Base-by-base conservation (phyloP, 352 stramenopile genomes). In the Pythium vanterpoolii region DNA sequence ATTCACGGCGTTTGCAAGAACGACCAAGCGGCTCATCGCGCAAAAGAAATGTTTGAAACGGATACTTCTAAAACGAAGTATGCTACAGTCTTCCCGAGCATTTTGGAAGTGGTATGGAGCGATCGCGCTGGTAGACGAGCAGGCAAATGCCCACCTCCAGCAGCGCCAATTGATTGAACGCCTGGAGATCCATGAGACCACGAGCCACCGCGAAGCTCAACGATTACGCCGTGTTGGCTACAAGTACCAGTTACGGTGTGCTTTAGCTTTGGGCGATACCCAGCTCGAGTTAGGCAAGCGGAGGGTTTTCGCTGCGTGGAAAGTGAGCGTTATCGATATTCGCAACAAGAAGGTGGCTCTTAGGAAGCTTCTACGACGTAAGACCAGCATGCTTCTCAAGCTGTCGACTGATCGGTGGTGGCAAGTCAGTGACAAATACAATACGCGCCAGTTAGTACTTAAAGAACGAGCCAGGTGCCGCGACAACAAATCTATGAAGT, bases 191-290 rank as follows among this genome's bases (percentile, higher is more conserved):
- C 61, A 42, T 21, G 60, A 69, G 6, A 16, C 5, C 23, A 33
- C n/a, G 21, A 72, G 42, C 23, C 47, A 51, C 1, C 44, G 59
- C 42, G 62, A 69, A 16, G 23, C 23, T 5, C 46, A 58, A n/a
- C 57, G 57, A 5, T 47, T 64, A 16, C 38, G 34, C 14, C 68
- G 68, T 6, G 60, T 64, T 18, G 62, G 43, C 13, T 72, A 67
- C 49, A 68, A 63, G 43, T 79, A 73, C 45, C 68, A 74, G 52
- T 36, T 76, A 26, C 66, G 61, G n/a, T 77, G 69, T 11, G 62
- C 68, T 30, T 50, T 79, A 13, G 18, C 50, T 19, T 60, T 76
- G 55, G 57, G 62, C 23, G 66, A 77, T 28, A 56, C 48, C 23
- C 72, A 56, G 18, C 57, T 52, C 5, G 59, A 63, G 26, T 50